Conservation (phyloP, 1,284 basidiomycete species). For the Tetrapyrgos nigripes region DNA sequence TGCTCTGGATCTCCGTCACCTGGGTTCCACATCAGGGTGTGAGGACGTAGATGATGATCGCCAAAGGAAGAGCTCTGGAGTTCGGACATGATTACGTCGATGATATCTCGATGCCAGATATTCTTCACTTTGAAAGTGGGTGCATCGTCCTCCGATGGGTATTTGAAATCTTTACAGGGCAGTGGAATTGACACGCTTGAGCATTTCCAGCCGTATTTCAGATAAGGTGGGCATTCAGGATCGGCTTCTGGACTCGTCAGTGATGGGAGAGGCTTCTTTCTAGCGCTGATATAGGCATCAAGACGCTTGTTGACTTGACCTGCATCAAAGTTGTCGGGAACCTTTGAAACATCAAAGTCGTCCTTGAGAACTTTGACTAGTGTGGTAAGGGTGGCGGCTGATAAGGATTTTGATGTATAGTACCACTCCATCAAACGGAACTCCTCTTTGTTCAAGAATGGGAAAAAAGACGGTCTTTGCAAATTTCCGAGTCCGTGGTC, state of each 20-base stretch:
- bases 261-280: background rate
- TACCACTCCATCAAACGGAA: background rate
- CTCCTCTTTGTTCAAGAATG: background rate
- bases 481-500: background rate
- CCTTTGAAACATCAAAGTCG: background rate
- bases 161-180: background rate
- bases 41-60: conserved; percentile 17
- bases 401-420: background rate
- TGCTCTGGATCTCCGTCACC: conserved; percentile 8
- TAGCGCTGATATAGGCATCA: background rate
- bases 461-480: background rate
- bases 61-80: background rate
- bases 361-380: conserved; percentile 1
- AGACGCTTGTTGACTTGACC: background rate
- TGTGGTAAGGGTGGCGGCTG: background rate
- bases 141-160: background rate
- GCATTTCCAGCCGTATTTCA: background rate
- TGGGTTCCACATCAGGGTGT: conserved; percentile 22
- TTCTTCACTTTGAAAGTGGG: conserved; percentile 5
- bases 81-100: conserved; percentile 1
- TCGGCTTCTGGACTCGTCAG: background rate
- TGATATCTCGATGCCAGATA: conserved; percentile 6
- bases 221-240: no score
- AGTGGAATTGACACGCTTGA: background rate
- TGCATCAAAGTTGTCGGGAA: conserved; percentile 1